These are phyloP conservation scores for Pseudoneurospora amorphoporcata DNA, from an alignment of 495 filamentous ascomycete species.

Conservation along the genomic window DNA sequence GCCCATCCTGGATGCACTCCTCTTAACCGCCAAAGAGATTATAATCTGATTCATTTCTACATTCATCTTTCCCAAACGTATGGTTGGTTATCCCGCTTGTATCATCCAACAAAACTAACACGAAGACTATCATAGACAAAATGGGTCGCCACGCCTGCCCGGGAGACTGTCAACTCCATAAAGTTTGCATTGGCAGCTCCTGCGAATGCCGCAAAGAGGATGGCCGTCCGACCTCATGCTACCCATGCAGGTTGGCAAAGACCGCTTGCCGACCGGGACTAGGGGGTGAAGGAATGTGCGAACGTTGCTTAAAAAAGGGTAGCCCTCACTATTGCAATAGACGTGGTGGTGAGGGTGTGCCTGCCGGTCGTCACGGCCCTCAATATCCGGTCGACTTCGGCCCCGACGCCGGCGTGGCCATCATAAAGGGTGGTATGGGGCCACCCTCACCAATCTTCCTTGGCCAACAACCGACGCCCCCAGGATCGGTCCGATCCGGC, in stretches of 20 bases:
- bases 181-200: not conserved
- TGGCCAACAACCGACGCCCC: not conserved
- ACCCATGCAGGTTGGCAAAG: not conserved
- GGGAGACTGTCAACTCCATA: not conserved
- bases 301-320: not conserved
- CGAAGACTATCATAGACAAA: not conserved
- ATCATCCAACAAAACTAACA: not conserved
- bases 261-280: not conserved
- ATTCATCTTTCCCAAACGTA: no score
- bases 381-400: not conserved
- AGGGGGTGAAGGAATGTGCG: not conserved
- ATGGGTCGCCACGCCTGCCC: not conserved
- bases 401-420: not conserved
- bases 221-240: not conserved
- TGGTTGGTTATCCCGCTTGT: no score
- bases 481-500: not conserved
- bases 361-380: not conserved
- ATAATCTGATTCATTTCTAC: no score
- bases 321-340: not conserved
- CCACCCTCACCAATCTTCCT: not conserved
- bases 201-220: not conserved
- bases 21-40: no score
- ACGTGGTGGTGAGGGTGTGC: not conserved
- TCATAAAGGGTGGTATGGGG: not conserved
- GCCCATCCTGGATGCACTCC: no score